These are phyloP conservation scores for Aspergillus hiratsukae DNA, from an alignment of 2,329 filamentous ascomycete genomes.

Conservation along the genomic window DNA sequence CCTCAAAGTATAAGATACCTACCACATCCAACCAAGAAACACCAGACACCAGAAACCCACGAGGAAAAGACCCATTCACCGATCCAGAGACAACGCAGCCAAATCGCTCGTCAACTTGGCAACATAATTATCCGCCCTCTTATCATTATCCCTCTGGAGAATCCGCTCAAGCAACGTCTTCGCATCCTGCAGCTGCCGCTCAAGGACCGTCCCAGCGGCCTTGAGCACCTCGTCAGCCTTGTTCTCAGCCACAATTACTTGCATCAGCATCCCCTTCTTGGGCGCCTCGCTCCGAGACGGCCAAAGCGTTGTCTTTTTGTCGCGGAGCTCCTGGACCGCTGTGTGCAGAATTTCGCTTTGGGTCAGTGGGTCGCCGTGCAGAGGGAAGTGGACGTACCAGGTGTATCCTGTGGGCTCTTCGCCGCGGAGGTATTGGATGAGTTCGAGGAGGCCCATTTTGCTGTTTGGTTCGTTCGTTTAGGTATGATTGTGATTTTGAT, in stretches of 20 bases:
- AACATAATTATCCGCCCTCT: not conserved
- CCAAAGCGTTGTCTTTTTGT: not conserved
- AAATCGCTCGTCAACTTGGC: not conserved
- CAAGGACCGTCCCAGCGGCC: not conserved
- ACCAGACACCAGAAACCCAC: not conserved
- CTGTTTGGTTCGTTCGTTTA: not conserved
- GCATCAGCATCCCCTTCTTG: not conserved
- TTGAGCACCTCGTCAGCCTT: not conserved
- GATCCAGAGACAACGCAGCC: not conserved
- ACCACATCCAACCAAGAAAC: not conserved
- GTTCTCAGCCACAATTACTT: not conserved
- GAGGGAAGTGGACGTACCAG: conserved; percentile 8
- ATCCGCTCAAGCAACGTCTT: not conserved
- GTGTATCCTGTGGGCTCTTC: not conserved
- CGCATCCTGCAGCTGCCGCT: not conserved
- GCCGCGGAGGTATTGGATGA: not conserved
- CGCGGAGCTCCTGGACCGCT: not conserved
- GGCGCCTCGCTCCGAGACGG: not conserved
- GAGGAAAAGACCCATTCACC: not conserved
- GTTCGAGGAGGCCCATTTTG: not conserved
- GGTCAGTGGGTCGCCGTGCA: not conserved
- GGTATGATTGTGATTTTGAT: not conserved
- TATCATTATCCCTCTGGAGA: not conserved
- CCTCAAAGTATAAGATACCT: not conserved
- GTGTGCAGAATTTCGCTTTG: not conserved